Evolutionary conservation across 1,139 yeast species (phyloP), one percentile per base, ranked within the genome.

Genomic region (Lodderomyces margitis): DNA sequence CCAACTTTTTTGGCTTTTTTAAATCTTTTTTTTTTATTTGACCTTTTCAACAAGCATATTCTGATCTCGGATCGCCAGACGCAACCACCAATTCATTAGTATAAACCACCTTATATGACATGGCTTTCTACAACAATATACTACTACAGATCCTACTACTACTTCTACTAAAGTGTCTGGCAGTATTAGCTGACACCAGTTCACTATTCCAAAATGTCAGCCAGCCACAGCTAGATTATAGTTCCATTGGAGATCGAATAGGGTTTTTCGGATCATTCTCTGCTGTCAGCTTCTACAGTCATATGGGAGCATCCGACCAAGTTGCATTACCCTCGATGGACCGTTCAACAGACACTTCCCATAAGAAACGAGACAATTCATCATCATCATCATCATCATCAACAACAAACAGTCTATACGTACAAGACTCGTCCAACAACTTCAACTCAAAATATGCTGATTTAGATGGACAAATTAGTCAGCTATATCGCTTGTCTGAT

Each of bases 201-300:
- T 33, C 35, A 19, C 16, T 43, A 11, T 52, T 54, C 42, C 44
- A 47, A 40, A 38, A 41, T 14, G 40, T 58, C 9, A 14, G 39
- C 10, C 68, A 54, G 21, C 77, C 77, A 2, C 52, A 48, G 7
- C 49, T 73, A 21, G 55, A 67, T 41, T 70, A 61, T 43, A 44
- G 51, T 19, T 50, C 53, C 34, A 30, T 68, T 31, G 75, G 80
- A 25, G 63, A 67, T 15, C 55, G 68, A 43, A 62, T 87, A 38
- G 82, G 84, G 5, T 52, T 87, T 14, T 71, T 85, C 39, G 96
- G 96, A 8, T 64, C 72, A 33, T 84, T 79, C 52, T 75, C 78
- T 45, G 80, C 83, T 12, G 57, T 84, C 21, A 76, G 92, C 1
- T 66, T 71, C 40, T 83, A 83, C 60, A 55, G 68, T 28, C 80